phyloP scores from a whole-genome alignment of 2,329 filamentous ascomycete species.

The Aureobasidium sp. region DNA sequence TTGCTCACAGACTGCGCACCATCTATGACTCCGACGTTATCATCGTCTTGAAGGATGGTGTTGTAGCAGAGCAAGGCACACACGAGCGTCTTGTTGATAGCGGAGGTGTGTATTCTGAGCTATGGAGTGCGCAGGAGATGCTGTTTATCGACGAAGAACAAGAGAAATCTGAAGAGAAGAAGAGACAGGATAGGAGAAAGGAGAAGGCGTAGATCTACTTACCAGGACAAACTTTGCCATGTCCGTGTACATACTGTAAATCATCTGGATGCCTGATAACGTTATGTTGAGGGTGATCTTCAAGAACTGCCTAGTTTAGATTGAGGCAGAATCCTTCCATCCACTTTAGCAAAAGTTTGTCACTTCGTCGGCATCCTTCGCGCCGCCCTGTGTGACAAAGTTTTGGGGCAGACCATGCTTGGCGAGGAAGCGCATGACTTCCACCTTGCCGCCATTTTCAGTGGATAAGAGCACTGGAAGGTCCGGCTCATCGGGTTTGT shows the following conservation, averaged over 20 bases:
- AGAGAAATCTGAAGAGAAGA: conserved; percentile 17
- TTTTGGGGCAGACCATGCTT: not conserved
- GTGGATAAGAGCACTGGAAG: not conserved
- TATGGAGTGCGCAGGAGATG: conserved; percentile 64
- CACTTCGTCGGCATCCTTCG: not conserved
- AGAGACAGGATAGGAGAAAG: conserved; percentile 7
- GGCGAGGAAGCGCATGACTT: not conserved
- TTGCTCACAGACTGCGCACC: conserved; percentile 84
- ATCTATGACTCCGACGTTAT: conserved; percentile 91
- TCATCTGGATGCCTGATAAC: not conserved
- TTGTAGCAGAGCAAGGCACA: conserved; percentile 81
- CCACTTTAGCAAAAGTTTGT: not conserved
- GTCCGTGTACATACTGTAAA: conserved; percentile 13
- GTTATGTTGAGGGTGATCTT: not conserved
- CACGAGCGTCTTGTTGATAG: conserved; percentile 75
- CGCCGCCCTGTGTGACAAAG: not conserved
- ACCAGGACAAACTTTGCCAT: not conserved
- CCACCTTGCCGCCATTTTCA: not conserved
- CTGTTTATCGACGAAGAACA: conserved; percentile 29
- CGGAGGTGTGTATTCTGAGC: conserved; percentile 74
- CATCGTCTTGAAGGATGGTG: conserved; percentile 78
- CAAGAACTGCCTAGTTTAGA: not conserved
- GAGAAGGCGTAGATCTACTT: not conserved
- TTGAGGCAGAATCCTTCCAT: not conserved
- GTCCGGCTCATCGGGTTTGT: not conserved